Conservation (phyloP, 768 basidiomycete species). For the Russula emetica region DNA sequence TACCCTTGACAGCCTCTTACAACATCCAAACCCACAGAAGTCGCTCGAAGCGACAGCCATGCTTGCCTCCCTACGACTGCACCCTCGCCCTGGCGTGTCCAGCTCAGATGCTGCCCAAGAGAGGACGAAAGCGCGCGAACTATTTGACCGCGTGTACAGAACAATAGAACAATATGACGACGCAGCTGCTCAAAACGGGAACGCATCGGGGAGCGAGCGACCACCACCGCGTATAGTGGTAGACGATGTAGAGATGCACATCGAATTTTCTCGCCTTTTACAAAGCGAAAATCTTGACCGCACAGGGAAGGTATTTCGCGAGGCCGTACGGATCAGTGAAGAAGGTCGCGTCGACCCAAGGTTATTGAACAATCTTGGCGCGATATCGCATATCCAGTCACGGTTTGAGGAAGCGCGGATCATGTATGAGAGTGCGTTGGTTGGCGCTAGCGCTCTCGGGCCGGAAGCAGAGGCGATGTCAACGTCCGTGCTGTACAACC, state of each 20-base stretch:
- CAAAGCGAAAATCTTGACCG: slow-evolving; percentile 74
- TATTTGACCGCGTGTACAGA: slow-evolving; percentile 73
- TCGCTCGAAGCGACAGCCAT: slow-evolving; percentile 83
- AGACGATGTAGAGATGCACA: slow-evolving; percentile 81
- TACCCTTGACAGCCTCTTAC: slow-evolving; percentile 72
- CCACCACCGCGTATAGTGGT: slow-evolving; percentile 39
- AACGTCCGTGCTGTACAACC: slow-evolving; percentile 85
- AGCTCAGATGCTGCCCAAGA: slow-evolving; percentile 69
- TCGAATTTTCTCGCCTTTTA: slow-evolving; percentile 90
- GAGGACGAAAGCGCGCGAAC: slow-evolving; percentile 66
- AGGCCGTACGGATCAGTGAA: slow-evolving; percentile 65
- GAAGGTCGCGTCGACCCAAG: slow-evolving; percentile 54
- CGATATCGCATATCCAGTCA: slow-evolving; percentile 66
- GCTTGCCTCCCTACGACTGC: slow-evolving; percentile 83
- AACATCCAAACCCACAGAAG: slow-evolving; percentile 57
- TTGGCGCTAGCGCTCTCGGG: slow-evolving; percentile 45
- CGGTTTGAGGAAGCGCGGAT: slow-evolving; percentile 50
- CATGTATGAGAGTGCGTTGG: slow-evolving; percentile 73
- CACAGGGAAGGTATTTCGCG: slow-evolving; percentile 65
- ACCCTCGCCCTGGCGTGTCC: slow-evolving; percentile 75
- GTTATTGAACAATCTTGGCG: slow-evolving; percentile 77
- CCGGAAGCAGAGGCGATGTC: slow-evolving; percentile 64
- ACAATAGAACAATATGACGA: slow-evolving; percentile 60
- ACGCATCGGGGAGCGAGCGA: slow-evolving; percentile 8
- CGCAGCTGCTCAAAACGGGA: slow-evolving; percentile 36